Percentiles rank a stretch among this genome's conserved stretches.
These are phyloP conservation scores for Pyrenula aspistea DNA, from an alignment of 495 filamentous ascomycete species.

Conservation along the genomic window DNA sequence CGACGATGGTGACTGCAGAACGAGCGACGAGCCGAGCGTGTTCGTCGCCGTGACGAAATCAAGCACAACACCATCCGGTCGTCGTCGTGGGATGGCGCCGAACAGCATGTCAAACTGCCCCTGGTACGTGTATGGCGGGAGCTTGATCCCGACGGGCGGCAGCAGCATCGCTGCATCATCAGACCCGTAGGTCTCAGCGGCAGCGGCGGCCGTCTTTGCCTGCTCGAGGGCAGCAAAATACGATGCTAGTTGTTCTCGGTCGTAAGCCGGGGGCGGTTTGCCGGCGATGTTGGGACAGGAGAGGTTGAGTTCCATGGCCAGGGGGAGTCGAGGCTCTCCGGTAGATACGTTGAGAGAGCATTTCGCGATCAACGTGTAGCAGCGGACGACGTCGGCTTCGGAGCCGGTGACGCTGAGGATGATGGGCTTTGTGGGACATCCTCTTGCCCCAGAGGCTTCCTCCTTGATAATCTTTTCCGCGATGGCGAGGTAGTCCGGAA, in stretches of 20 bases:
- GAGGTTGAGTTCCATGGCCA: conserved; percentile 57
- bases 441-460: background rate
- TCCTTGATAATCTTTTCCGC: conserved; percentile 11
- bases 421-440: conserved; percentile 33
- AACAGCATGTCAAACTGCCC: conserved; percentile 45
- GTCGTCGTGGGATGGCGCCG: conserved; percentile 22
- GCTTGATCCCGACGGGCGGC: conserved; percentile 48
- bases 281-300: conserved; percentile 60
- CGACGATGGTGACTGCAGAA: conserved; percentile 20
- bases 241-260: conserved; percentile 20
- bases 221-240: conserved; percentile 33
- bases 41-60: conserved; percentile 61
- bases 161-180: background rate
- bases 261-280: conserved; percentile 58
- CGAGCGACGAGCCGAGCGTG: conserved; percentile 54
- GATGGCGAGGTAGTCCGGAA: conserved; percentile 20
- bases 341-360: conserved; percentile 11
- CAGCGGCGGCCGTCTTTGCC: conserved; percentile 7
- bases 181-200: conserved; percentile 6
- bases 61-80: conserved; percentile 20
- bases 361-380: conserved; percentile 22
- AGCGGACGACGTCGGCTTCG: conserved; percentile 29
- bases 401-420: conserved; percentile 61
- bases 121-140: conserved; percentile 56
- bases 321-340: background rate